Evolutionary conservation across 2,329 filamentous ascomycete species (phyloP), one percentile per base, ranked within the genome.

Genomic region (Talaromyces sp.): DNA sequence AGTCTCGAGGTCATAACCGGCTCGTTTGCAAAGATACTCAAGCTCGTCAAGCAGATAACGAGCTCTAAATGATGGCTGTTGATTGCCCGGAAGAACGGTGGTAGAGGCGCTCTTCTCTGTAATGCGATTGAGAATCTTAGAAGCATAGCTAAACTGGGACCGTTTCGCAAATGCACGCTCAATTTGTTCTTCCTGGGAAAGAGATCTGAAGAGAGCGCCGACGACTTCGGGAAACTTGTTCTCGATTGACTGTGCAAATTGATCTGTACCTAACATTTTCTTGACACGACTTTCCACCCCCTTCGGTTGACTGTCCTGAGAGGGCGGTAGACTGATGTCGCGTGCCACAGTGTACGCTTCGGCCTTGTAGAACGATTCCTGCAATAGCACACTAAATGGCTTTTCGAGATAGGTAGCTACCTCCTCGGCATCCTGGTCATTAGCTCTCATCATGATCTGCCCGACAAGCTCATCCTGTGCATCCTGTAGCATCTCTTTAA

Each of bases 1-100:
- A 5, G 77, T 83, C 61, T 80, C 79, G 45, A 88, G 78, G 56
- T 92, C 86, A 69, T 88, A 88, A 22, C 87, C 85, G 1, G 89
- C 90, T 54, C 89, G 85, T 69, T 86, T 86, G 72, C 91, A 96
- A n/a, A 98, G 80, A 65, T 92, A 87, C 15, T 90, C 84, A 25
- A 98, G 83, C 72, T 95, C 88, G 67, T 89, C 86, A 11, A 89
- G 81, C 3, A 99, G 82, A 71, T 90, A 91, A 70, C 89, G 92
- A 31, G 89, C 89, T 69, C 86, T 89, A 79, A 97, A 98, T 62
- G 88, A 89, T 2, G 95, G 95, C 72, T 98, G 93, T 70, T 97
- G 93, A 64, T 90, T 91, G 11, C 89, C 82, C 2, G 92, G 90
- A 7, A 97, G 80, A 13, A 81, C 78, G 31, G 86, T 84, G 1